These are phyloP conservation scores for Fusarium nurragi DNA, from an alignment of 2,329 filamentous ascomycete species.

Conservation along the genomic window DNA sequence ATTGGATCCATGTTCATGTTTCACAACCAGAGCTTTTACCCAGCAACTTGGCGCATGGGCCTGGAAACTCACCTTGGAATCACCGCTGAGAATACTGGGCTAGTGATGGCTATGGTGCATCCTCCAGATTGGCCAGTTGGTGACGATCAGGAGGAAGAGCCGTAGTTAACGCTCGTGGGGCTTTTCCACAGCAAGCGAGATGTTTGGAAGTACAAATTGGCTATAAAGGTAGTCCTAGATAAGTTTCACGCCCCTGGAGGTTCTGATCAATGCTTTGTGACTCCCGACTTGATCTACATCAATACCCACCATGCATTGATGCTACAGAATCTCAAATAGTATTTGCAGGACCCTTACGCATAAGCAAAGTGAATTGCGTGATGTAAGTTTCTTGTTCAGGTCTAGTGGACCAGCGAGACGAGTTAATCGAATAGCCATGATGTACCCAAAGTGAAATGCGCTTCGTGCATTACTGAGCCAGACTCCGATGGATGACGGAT, in stretches of 20 bases:
- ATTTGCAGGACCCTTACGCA: too few relatives aligned
- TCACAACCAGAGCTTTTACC: conserved; percentile 3
- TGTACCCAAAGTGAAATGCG: neutral
- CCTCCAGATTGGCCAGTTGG: conserved; percentile 18
- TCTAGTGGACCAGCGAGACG: too few relatives aligned
- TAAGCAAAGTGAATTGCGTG: neutral
- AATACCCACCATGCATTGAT: too few relatives aligned
- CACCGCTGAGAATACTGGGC: conserved; percentile 6
- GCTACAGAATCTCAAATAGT: too few relatives aligned
- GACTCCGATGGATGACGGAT: neutral
- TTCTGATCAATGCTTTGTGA: too few relatives aligned
- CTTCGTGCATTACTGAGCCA: neutral
- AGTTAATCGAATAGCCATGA: neutral
- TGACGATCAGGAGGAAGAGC: conserved; percentile 6
- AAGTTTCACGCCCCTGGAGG: neutral
- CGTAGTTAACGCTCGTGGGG: neutral
- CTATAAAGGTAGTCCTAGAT: neutral
- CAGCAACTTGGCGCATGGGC: conserved; percentile 14
- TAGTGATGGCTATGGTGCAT: conserved; percentile 21
- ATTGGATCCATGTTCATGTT: conserved; percentile 31
- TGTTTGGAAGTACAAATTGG: neutral
- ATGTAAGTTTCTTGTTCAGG: neutral
- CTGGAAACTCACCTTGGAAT: conserved; percentile 28
- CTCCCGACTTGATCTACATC: neutral
- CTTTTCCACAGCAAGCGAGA: neutral